Evolutionary conservation across 148 eudicot species (phyloP).

Genomic region (Pharnaceum exiguum): DNA sequence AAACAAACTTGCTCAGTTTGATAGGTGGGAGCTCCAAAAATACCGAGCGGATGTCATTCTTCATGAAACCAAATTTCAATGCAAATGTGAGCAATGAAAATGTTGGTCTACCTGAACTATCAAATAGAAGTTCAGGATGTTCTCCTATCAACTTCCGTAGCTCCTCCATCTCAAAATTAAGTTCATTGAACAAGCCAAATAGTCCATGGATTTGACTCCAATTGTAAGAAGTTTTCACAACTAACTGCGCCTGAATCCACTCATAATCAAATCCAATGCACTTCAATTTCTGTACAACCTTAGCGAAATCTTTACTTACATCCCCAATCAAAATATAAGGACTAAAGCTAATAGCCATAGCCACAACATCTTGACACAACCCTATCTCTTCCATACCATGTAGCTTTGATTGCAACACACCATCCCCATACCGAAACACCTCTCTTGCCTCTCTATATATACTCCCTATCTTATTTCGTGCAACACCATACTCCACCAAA

Average conservation of each 20-base stretch:
- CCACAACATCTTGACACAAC: constrained; percentile 28
- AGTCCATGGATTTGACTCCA: constrained; percentile 57
- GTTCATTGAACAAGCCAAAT: constrained; percentile 29
- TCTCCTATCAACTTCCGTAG: constrained; percentile 23
- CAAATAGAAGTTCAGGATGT: constrained; percentile 51
- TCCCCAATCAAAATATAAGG: constrained; percentile 48
- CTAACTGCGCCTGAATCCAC: constrained; percentile 44
- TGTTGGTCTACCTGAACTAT: constrained; percentile 40
- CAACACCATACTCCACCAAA: constrained; percentile 59
- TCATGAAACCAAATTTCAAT: constrained; percentile 53
- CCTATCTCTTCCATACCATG: constrained; percentile 46
- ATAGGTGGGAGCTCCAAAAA: constrained; percentile 41
- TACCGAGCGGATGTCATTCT: constrained; percentile 30
- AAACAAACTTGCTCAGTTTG: constrained; percentile 29
- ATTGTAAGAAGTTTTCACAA: constrained; percentile 31
- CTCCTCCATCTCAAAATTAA: constrained; percentile 37
- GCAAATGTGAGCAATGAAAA: constrained; percentile 41
- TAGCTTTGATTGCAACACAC: constrained; percentile 45
- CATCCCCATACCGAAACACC: constrained; percentile 44
- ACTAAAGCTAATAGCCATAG: constrained; percentile 39
- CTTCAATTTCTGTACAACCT: constrained; percentile 32
- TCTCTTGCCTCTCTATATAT: constrained; percentile 53
- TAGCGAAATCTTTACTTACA: constrained; percentile 20
- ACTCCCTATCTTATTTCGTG: constrained; percentile 45
- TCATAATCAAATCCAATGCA: constrained; percentile 35